Evolutionary conservation across 2,329 filamentous ascomycete species (phyloP).

Genomic region (Colletotrichum graminicola): DNA sequence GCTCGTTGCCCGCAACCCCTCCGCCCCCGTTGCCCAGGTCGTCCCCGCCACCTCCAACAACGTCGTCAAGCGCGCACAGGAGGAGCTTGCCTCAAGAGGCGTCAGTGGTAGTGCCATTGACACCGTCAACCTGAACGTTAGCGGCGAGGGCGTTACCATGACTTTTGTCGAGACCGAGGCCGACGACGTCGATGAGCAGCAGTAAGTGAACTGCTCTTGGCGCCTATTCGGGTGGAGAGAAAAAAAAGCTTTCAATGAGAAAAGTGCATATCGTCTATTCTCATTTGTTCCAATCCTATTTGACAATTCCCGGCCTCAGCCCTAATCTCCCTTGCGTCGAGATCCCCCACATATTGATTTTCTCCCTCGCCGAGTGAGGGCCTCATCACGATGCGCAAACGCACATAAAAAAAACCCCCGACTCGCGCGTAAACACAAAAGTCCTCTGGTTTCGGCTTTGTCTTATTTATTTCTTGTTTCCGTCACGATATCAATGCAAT

Average conservation of each 20-base stretch:
- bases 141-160: slow-evolving; percentile 60
- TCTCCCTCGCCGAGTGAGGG: slow-evolving; percentile 10
- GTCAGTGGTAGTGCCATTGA: slow-evolving; percentile 51
- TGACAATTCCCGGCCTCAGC: slow-evolving; percentile 23
- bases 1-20: slow-evolving; percentile 36
- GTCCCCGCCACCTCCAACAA: slow-evolving; percentile 13
- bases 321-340: slow-evolving; percentile 34
- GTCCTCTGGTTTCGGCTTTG: neutral
- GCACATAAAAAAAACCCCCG: neutral
- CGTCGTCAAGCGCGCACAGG: slow-evolving; percentile 36
- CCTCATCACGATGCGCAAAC: neutral
- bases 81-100: slow-evolving; percentile 39
- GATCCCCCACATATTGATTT: neutral
- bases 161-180: slow-evolving; percentile 59
- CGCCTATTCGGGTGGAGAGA: slow-evolving; percentile 2
- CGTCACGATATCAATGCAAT: slow-evolving; percentile 37
- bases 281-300: neutral
- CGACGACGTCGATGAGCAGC: slow-evolving; percentile 48
- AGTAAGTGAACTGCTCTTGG: slow-evolving; percentile 41
- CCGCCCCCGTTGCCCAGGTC: slow-evolving; percentile 32
- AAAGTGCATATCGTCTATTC: neutral
- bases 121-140: slow-evolving; percentile 59
- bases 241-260: neutral
- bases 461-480: slow-evolving; percentile 11
- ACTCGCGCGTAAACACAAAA: neutral